Evolutionary conservation across 2,329 filamentous ascomycete genomes (phyloP).

Genomic region (Colletotrichum sp.): DNA sequence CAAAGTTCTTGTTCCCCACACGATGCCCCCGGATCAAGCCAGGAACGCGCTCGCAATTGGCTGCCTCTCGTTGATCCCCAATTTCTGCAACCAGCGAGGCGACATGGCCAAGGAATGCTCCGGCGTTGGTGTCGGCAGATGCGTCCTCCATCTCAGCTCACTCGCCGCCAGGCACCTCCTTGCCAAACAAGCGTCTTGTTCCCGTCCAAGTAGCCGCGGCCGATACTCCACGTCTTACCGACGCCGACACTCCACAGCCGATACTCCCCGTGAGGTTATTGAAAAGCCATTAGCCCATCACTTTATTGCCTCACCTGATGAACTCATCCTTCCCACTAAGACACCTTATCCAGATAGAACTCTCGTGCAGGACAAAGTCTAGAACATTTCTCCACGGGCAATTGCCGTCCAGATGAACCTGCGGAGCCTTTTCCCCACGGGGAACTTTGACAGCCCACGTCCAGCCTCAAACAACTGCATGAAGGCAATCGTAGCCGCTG

Average conservation of each 20-base stretch:
- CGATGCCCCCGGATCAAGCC: background rate
- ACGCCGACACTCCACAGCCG: background rate
- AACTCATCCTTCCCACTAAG: background rate
- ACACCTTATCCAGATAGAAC: background rate
- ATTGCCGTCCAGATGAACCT: background rate
- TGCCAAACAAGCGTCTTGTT: background rate
- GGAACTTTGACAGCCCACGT: background rate
- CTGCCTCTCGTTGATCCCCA: background rate
- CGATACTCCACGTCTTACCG: background rate
- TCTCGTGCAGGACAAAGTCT: background rate
- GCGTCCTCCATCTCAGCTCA: background rate
- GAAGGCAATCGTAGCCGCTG: background rate
- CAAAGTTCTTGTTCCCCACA: background rate
- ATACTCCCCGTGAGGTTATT: background rate
- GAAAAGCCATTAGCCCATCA: fast-evolving
- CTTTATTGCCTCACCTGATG: background rate
- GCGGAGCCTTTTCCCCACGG: background rate
- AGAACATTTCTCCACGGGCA: background rate
- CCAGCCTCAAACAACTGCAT: background rate
- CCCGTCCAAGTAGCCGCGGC: background rate
- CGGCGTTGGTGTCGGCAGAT: background rate
- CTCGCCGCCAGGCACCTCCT: background rate
- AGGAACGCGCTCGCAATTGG: background rate
- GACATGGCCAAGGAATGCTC: background rate
- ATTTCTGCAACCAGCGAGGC: background rate